phyloP scores from a whole-genome alignment of 23 red algal species.

The Gracilaria domingensis region DNA sequence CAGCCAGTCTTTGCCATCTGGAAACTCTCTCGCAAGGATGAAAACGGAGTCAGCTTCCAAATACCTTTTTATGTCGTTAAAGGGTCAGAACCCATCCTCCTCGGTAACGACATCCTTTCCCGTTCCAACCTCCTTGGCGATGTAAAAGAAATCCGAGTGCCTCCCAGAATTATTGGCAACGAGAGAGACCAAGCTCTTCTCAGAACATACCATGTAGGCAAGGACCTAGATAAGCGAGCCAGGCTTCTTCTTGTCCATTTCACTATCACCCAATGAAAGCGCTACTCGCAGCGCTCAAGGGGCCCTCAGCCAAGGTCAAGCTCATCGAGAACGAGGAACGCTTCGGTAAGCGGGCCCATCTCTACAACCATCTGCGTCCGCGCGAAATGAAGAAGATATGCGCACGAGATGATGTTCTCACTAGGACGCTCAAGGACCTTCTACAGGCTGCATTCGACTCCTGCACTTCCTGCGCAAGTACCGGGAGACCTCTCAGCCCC shows the following conservation, averaged over 20 bases:
- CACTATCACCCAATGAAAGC: background rate
- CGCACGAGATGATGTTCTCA: background rate
- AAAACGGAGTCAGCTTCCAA: too few relatives aligned
- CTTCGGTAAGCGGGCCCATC: background rate
- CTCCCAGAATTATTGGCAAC: background rate
- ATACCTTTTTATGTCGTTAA: too few relatives aligned
- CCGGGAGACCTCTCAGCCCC: background rate
- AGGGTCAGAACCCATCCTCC: too few relatives aligned
- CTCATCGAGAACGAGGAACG: background rate
- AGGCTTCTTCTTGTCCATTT: background rate
- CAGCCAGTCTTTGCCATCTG: constrained; percentile 6
- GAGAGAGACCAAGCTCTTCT: background rate
- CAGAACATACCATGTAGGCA: background rate
- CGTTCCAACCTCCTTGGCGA: background rate
- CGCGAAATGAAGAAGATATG: constrained; percentile 8
- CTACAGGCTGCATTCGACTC: background rate
- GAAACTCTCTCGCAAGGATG: too few relatives aligned
- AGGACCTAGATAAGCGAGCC: background rate
- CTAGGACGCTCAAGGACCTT: background rate
- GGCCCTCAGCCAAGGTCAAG: background rate
- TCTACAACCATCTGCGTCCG: constrained; percentile 4
- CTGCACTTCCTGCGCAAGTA: constrained; percentile 20
- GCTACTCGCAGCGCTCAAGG: background rate
- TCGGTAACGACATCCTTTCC: constrained; percentile 5
- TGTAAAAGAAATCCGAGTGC: constrained; percentile 4